Base-by-base conservation (phyloP, 2,329 filamentous ascomycete genomes). In the Microcyclosporella mali region DNA sequence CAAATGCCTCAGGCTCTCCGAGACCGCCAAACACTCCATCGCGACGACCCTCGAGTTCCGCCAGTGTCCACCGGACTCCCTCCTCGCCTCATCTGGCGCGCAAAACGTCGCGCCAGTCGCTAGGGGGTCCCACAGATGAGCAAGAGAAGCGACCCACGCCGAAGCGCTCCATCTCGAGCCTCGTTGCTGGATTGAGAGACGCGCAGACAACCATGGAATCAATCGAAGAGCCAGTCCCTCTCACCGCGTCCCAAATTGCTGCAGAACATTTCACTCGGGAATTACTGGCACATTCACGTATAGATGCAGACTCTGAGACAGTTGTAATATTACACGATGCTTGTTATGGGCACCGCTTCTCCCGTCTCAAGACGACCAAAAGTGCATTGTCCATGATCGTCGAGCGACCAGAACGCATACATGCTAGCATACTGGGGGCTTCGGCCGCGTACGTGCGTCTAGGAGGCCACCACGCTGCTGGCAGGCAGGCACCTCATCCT, bases 301-400 rank as follows among this genome's bases (percentile, higher is more conserved):
- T 52, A 3, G 63, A 60, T 2, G 55, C 56, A 9, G 51, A 60
- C 6, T 63, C 74, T 2, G 71, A 88, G 47, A 88, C 88, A 0
- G 68, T 94, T 3, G 88, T 97, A 35, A 76, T 98, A 21, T 70
- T 98, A 2, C 88, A 97, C 57, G 92, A 98, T 68, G 82, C 85
- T 40, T 95, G 90, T 66, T 98, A 97, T 62, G 89, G 90, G 17
- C 92, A 98, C 67, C 82, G 88, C 16, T 98, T 82, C 65, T 87
- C 89, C 9, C 78, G 92, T 33, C 88, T 88, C 3, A 82, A 85
- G 55, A 84, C 88, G 1, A 83, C 80, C 16, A 84, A 84, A 56
- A 75, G 71, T 33, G 76, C 77, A 12, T 73, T 97, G 1, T 79
- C 72, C 56, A 85, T 82, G 43, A 95, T 98, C 52, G 89, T 98